Conservation (phyloP, 106 monocot genomes). For the Dendrobium huoshanense region DNA sequence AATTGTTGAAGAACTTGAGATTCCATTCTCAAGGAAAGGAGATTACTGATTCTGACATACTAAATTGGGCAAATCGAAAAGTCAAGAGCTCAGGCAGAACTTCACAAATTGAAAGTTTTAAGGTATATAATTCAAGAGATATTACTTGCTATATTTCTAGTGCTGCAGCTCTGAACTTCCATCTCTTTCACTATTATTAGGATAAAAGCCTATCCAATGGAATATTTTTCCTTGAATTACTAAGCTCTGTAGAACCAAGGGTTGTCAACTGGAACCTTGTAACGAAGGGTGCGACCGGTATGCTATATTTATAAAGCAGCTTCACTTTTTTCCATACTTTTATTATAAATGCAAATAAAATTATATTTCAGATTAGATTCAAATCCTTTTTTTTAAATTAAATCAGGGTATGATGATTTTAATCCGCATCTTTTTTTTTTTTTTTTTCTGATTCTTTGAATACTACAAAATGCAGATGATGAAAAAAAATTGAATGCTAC, state of each 20-base stretch:
- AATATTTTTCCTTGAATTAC: constrained; percentile 40
- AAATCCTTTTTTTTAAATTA: too few relatives aligned
- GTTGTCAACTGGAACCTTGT: constrained; percentile 84
- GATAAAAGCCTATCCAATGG: constrained; percentile 39
- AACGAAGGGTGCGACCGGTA: constrained; percentile 66
- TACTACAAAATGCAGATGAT: constrained; percentile 21
- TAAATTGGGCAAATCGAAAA: constrained; percentile 77
- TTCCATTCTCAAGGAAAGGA: constrained; percentile 77
- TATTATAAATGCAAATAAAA: neutral
- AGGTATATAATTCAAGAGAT: constrained; percentile 24
- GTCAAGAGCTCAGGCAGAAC: constrained; percentile 54
- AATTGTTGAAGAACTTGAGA: constrained; percentile 75
- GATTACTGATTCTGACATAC: constrained; percentile 74
- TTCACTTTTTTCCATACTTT: neutral
- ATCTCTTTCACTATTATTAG: constrained; percentile 12
- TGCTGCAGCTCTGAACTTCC: neutral
- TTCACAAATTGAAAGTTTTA: constrained; percentile 78
- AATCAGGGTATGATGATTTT: too few relatives aligned
- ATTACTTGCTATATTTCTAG: neutral
- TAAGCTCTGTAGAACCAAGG: constrained; percentile 56
- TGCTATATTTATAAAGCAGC: constrained; percentile 7
- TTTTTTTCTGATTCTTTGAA: neutral
- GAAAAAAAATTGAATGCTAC: constrained; percentile 56
- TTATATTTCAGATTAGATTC: too few relatives aligned
- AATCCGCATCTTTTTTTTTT: too few relatives aligned